These are phyloP conservation scores for Epichloe sylvatica DNA, from an alignment of 2,329 filamentous ascomycete genomes.

Conservation along the genomic window DNA sequence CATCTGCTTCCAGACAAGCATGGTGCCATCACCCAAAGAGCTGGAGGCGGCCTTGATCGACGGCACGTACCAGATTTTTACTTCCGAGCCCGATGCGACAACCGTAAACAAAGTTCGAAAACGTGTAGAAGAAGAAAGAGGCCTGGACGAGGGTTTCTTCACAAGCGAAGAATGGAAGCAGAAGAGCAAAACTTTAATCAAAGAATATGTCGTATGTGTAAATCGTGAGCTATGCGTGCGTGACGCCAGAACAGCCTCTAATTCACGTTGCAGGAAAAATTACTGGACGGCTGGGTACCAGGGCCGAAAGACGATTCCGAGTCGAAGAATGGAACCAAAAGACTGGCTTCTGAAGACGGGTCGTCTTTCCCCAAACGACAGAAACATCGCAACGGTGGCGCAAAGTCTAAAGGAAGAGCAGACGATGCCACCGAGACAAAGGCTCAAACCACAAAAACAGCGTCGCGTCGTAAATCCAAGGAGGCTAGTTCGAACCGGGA, in stretches of 20 bases:
- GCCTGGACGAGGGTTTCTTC: constrained; percentile 38
- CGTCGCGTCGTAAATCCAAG: constrained; percentile 8
- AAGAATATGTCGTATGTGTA: constrained; percentile 35
- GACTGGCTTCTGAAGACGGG: constrained; percentile 19
- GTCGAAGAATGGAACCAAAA: constrained; percentile 19
- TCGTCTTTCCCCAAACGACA: constrained; percentile 14
- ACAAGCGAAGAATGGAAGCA: constrained; percentile 38
- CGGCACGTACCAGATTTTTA: constrained; percentile 33
- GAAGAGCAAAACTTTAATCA: constrained; percentile 45
- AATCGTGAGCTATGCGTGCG: neutral
- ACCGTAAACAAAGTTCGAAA: constrained; percentile 45
- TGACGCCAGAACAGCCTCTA: neutral
- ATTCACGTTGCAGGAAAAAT: constrained; percentile 17
- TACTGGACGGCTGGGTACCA: constrained; percentile 23
- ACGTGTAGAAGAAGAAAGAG: constrained; percentile 33
- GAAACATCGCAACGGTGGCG: constrained; percentile 9
- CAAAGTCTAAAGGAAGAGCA: neutral
- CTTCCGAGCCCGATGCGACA: constrained; percentile 29
- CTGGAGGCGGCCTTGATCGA: constrained; percentile 33
- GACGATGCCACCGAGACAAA: constrained; percentile 2
- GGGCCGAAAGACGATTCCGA: constrained; percentile 14
- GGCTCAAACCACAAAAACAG: constrained; percentile 5
- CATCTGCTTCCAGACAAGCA: neutral
- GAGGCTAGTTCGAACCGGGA: constrained; percentile 5
- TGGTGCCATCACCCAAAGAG: constrained; percentile 23